Base-by-base conservation (phyloP, 805 yeast genomes). In the Saccharomycopsis vini region DNA sequence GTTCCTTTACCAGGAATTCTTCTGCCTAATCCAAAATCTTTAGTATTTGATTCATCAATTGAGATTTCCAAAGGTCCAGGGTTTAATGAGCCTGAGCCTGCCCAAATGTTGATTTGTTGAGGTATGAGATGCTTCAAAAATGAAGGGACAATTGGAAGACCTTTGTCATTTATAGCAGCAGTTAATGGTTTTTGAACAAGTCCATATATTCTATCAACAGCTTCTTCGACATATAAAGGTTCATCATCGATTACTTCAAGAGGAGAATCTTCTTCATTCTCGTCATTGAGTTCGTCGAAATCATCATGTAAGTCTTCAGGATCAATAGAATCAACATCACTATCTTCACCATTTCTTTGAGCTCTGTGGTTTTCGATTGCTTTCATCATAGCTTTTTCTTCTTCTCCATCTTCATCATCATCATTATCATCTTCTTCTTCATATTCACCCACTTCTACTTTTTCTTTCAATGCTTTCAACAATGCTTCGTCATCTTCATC, bases 61-160 rank as follows among this genome's bases (percentile, higher is more conserved):
- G 23, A n/a, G 12, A 43, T 16, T 4, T 40, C 20, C 4, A 47
- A 44, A n/a, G 46, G 38, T 10, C 48, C 52, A 1, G 24, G 28
- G 10, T 34, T 3, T 55, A 47, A 2, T 5, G 43, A 41, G 3
- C 67, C 56, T 2, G 66, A 59, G 1, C 89, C 89, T 62, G 80
- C 68, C 90, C 90, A 82, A 5, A 82, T 59, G 54, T 82, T 82
- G 28, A 82, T 75, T 55, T 82, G 89, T 56, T 82, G 89, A 1
- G 88, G 77, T 1, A 72, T 58, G 10, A 80, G 57, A 2, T 53
- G 56, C 6, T 59, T 52, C 44, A 77, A 58, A n/a, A 70, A 56
- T 0, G 47, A 50, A 0, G 77, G 80, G 12, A 57, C 55, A 15
- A 72, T 50, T 3, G 76, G 75, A 31, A 70, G 56, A 0, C 44